These are phyloP conservation scores for Moelleriella libera DNA, from an alignment of 2,329 filamentous ascomycete species.

Conservation along the genomic window DNA sequence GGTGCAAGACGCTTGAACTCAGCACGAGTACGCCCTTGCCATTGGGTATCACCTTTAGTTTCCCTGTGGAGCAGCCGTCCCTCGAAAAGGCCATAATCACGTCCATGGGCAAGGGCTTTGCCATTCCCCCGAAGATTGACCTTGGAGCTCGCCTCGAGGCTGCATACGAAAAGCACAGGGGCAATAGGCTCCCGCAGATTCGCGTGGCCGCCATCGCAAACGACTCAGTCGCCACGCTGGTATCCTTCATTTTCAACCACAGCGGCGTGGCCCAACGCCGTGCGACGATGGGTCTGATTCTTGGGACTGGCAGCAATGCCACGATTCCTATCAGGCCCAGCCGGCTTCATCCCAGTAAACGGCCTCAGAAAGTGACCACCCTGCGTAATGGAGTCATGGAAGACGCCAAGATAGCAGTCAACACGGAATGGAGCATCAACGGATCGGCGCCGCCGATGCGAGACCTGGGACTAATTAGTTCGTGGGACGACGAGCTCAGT, in stretches of 20 bases:
- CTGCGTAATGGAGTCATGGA: slow-evolving; percentile 29
- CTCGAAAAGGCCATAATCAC: slow-evolving; percentile 49
- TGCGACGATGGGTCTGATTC: slow-evolving; percentile 67
- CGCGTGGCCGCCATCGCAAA: slow-evolving; percentile 67
- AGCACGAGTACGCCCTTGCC: slow-evolving; percentile 33
- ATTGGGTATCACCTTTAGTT: slow-evolving; percentile 57
- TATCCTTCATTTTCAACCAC: slow-evolving; percentile 62
- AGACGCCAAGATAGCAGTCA: slow-evolving; percentile 58
- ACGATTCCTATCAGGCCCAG: slow-evolving; percentile 57
- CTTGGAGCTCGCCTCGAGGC: slow-evolving; percentile 42
- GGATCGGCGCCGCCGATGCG: slow-evolving; percentile 56
- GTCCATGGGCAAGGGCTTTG: slow-evolving; percentile 59
- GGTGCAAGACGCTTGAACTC: slow-evolving; percentile 28
- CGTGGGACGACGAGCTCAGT: slow-evolving; percentile 59
- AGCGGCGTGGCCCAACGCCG: slow-evolving; percentile 45
- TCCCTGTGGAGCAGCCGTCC: slow-evolving; percentile 52
- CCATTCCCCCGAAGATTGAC: slow-evolving; percentile 44
- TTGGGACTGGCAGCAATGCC: slow-evolving; percentile 70
- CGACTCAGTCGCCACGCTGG: slow-evolving; percentile 66
- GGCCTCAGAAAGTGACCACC: slow-evolving; percentile 31
- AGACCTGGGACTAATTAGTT: slow-evolving; percentile 47
- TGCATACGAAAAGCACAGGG: slow-evolving; percentile 41
- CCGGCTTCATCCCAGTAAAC: slow-evolving; percentile 49
- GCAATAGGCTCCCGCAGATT: slow-evolving; percentile 43
- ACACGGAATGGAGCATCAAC: slow-evolving; percentile 75